These are phyloP conservation scores for Colletotrichum spinosum DNA, from an alignment of 2,329 filamentous ascomycete species.

Conservation along the genomic window DNA sequence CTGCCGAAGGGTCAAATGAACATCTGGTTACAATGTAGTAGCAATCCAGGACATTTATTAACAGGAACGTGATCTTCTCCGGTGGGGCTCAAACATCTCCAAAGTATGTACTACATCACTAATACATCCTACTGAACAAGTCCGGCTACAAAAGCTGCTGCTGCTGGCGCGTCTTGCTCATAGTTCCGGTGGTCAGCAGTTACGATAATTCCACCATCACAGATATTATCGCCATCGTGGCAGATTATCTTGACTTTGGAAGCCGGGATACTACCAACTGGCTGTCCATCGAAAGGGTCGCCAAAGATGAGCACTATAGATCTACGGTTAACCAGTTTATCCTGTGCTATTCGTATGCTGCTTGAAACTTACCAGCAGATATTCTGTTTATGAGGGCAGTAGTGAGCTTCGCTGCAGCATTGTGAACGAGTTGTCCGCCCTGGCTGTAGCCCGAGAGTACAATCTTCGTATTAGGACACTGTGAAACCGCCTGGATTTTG, in stretches of 20 bases:
- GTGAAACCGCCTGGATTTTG: conserved; percentile 46
- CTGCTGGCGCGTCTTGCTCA: conserved; percentile 43
- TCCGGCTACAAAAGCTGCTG: conserved; percentile 44
- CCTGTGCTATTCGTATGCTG: background rate
- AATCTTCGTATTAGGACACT: conserved; percentile 59
- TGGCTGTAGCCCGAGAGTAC: conserved; percentile 62
- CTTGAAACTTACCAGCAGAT: conserved; percentile 39
- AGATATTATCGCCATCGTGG: conserved; percentile 48
- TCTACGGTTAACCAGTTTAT: background rate
- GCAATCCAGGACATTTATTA: no score
- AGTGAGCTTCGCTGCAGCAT: conserved; percentile 51
- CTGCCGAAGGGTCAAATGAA: no score
- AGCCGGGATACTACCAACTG: conserved; percentile 21
- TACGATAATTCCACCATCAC: conserved; percentile 43
- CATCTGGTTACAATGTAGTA: no score
- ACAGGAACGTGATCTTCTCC: no score
- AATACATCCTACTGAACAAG: conserved; percentile 21
- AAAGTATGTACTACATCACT: no score
- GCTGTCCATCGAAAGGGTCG: conserved; percentile 31
- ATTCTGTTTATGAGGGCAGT: conserved; percentile 48
- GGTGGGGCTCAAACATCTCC: no score
- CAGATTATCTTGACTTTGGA: conserved; percentile 43
- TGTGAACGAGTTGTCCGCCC: conserved; percentile 54
- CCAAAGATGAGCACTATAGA: conserved; percentile 36
- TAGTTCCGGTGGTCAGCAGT: conserved; percentile 44